Evolutionary conservation across 78 protist genomes (phyloP).

Genomic region (Tieghemostelium lacteum): DNA sequence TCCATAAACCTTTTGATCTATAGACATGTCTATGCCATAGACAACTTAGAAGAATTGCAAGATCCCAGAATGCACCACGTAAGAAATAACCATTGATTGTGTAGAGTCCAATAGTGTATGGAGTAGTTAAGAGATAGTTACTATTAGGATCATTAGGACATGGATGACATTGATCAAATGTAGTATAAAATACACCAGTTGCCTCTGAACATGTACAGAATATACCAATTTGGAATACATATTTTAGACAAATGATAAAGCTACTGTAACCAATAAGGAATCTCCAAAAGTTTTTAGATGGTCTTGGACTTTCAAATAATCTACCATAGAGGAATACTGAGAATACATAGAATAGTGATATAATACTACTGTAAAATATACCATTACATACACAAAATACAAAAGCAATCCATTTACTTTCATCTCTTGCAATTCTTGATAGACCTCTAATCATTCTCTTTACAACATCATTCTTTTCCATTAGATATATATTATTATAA

Average conservation of each 20-base stretch:
- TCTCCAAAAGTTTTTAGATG: constrained; percentile 65
- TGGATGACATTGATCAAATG: background rate
- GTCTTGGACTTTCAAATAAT: constrained; percentile 63
- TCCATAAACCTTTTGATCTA: constrained; percentile 66
- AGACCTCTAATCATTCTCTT: constrained; percentile 41
- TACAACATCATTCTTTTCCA: constrained; percentile 5
- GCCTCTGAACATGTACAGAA: constrained; percentile 9
- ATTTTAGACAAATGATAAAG: constrained; percentile 28
- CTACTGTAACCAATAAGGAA: constrained; percentile 58
- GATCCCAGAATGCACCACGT: constrained; percentile 67
- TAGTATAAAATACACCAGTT: background rate
- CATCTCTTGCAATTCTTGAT: constrained; percentile 48
- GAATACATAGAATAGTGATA: constrained; percentile 24
- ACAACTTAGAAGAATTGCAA: constrained; percentile 54
- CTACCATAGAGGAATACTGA: constrained; percentile 54
- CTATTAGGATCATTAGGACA: background rate
- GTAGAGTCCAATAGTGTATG: constrained; percentile 43
- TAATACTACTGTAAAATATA: constrained; percentile 21
- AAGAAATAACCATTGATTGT: constrained; percentile 38
- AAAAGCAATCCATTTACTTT: constrained; percentile 65
- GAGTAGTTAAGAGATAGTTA: background rate
- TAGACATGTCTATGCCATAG: constrained; percentile 75
- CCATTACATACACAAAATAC: constrained; percentile 40
- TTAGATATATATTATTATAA: background rate
- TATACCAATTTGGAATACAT: constrained; percentile 24